Evolutionary conservation across 495 filamentous ascomycete species (phyloP), one percentile per base, ranked within the genome.

Genomic region (Trichoderma asperelloides): DNA sequence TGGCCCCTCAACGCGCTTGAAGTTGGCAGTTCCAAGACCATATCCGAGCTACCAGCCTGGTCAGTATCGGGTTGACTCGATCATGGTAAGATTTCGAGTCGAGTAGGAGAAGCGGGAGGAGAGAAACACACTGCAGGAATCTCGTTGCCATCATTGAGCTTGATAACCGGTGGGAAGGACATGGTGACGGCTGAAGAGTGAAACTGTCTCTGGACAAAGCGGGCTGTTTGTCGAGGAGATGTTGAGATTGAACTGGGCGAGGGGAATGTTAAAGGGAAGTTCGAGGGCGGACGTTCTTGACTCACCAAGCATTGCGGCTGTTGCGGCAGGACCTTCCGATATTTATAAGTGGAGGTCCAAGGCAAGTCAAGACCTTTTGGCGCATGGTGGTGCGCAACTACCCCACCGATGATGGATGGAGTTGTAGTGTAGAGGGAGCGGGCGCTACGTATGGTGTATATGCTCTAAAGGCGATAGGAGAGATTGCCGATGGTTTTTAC

Each of bases 51-150:
- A 69, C 43, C 30, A 39, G 25, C 28, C 62, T 12, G 33, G 33
- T 40, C 30, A 64, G 33, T 21, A 33, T 39, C 30, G 40, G 27
- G 21, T 40, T 33, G 40, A 39, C n/a, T 63, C n/a, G 15, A 63
- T 39, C 2, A 3, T 1, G 62, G 25, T 12, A 40, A 5, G 27
- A 63, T 3, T 57, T 45, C 0, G 11, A 45, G 18, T 21, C 18
- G 1, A 51, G 2, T 21, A 51, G 3, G n/a, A 51, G 18, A 21
- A n/a, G 47, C 3, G 9, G 37, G 1, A 7, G 21, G 18, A 7
- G 21, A 5, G 18, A 21, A 30, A 75, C 84, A 75, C 72, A 90
- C 89, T 76, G 91, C 78, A 18, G 92, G 91, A 33, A 95, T 88
- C 28, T 84, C 82, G 60, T 85, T 86, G 21, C 88, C 89, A 77